Evolutionary conservation across 23 red algal genomes (phyloP).

Genomic region (Chondrus crispus): DNA sequence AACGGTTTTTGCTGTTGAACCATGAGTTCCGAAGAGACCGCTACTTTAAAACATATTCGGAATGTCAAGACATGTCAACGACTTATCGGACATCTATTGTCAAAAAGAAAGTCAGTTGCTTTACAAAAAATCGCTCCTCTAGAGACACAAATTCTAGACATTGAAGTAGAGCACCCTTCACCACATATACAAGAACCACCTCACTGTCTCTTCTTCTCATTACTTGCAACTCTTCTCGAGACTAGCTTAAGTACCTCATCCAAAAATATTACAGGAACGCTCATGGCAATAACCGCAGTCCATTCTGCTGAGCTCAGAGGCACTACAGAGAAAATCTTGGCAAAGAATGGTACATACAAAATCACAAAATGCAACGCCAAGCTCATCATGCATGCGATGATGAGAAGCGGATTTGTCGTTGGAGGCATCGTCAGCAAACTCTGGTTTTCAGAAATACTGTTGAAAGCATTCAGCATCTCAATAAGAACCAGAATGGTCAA

Average conservation of each 20-base stretch:
- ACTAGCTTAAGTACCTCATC: constrained; percentile 92
- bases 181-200: too few relatives aligned
- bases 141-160: too few relatives aligned
- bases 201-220: constrained; percentile 60
- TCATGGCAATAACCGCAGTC: constrained; percentile 76
- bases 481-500: constrained; percentile 88
- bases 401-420: constrained; percentile 81
- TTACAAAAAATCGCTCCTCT: too few relatives aligned
- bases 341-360: constrained; percentile 89
- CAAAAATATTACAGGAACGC: constrained; percentile 81
- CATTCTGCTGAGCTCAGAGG: constrained; percentile 84
- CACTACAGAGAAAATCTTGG: constrained; percentile 81
- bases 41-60: too few relatives aligned
- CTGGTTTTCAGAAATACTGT: constrained; percentile 92
- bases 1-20: too few relatives aligned
- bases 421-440: constrained; percentile 79
- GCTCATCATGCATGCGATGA: constrained; percentile 75
- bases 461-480: constrained; percentile 99
- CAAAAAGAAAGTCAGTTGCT: too few relatives aligned
- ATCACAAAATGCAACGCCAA: constrained; percentile 85
- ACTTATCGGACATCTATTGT: too few relatives aligned
- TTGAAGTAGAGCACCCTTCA: too few relatives aligned
- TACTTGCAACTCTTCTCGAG: constrained; percentile 44
- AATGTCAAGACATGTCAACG: too few relatives aligned
- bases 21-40: too few relatives aligned